Percentiles rank a stretch among this genome's conserved stretches.
Conservation (phyloP, 305 asterid genomes). For the Fraxinus nigra region DNA sequence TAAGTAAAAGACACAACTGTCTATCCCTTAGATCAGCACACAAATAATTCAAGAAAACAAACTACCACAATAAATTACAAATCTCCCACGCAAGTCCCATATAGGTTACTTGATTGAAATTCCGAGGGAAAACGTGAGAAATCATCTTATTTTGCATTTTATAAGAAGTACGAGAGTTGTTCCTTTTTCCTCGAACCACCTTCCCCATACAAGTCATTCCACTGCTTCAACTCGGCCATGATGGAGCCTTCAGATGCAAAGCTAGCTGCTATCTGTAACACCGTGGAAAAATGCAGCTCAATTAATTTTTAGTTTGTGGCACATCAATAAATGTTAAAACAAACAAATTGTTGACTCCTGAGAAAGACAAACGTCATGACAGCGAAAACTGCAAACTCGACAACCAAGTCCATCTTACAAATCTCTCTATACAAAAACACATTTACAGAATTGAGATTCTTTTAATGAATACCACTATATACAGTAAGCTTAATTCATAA, state of each 20-base stretch:
- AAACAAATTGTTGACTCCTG: neutral
- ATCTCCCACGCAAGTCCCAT: neutral
- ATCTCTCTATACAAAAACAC: neutral
- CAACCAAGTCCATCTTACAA: neutral
- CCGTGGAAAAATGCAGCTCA: neutral
- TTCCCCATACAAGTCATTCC: conserved; percentile 76
- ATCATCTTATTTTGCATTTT: conserved; percentile 13
- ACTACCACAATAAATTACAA: neutral
- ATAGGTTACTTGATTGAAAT: neutral
- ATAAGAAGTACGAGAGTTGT: conserved; percentile 70
- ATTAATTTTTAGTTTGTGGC: neutral
- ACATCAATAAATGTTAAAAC: neutral
- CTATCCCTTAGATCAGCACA: neutral
- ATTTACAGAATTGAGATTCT: neutral
- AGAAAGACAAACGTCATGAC: neutral
- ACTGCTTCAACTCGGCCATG: conserved; percentile 76
- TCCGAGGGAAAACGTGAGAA: neutral
- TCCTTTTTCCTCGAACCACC: conserved; percentile 86
- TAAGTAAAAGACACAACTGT: neutral
- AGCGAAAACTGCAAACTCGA: neutral
- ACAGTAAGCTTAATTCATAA: neutral
- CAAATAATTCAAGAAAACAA: neutral
- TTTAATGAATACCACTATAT: neutral
- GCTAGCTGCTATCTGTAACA: conserved; percentile 75
- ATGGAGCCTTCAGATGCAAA: conserved; percentile 69